Evolutionary conservation across 306 rosid species (phyloP).

Genomic region (Parietaria judaica): DNA sequence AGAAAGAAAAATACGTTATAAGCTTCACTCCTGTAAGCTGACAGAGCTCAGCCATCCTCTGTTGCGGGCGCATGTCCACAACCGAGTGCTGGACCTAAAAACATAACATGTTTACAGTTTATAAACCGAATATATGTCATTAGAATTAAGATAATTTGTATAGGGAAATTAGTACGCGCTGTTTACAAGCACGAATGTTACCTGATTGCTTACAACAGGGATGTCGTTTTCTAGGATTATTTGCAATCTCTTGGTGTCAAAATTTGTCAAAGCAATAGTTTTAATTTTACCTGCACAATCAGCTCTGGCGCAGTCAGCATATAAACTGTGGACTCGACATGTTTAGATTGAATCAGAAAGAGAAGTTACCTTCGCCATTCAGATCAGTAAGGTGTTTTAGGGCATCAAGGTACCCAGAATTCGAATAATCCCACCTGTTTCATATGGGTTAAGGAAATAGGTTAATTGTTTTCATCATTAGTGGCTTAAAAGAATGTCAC

Average conservation of each 20-base stretch:
- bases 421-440: constrained; percentile 90
- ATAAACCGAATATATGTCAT: too few relatives aligned
- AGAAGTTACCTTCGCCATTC: constrained; percentile 63
- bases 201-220: constrained; percentile 97
- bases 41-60: constrained; percentile 87
- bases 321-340: constrained; percentile 16
- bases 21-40: constrained; percentile 90
- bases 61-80: constrained; percentile 94
- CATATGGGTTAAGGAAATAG: neutral
- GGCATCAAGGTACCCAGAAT: constrained; percentile 83
- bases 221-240: constrained; percentile 83
- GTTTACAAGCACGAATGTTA: constrained; percentile 13
- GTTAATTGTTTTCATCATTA: neutral
- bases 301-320: constrained; percentile 29
- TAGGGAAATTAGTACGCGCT: too few relatives aligned
- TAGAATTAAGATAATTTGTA: too few relatives aligned
- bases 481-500: constrained; percentile 12
- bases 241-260: constrained; percentile 81
- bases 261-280: constrained; percentile 79
- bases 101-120: too few relatives aligned
- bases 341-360: neutral
- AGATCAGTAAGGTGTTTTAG: constrained; percentile 88
- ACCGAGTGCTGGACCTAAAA: constrained; percentile 83
- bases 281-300: constrained; percentile 74
- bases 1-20: constrained; percentile 53